These are phyloP conservation scores for Capsaspora owczarzaki DNA, from an alignment of 78 protist genomes.

Conservation along the genomic window DNA sequence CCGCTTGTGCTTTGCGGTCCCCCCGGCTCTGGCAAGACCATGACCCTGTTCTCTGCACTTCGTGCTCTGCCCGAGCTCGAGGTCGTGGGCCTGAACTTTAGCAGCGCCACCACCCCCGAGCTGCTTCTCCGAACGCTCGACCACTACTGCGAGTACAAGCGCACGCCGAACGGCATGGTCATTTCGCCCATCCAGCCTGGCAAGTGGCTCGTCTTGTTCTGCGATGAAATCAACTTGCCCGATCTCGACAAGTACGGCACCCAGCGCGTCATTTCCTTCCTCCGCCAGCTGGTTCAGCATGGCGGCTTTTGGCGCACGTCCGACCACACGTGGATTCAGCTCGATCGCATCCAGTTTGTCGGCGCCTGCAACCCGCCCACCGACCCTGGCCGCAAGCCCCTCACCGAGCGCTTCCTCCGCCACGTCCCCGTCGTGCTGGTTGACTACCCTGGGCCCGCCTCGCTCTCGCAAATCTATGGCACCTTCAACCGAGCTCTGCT, in stretches of 20 bases:
- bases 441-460: constrained; percentile 88
- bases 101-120: constrained; percentile 64
- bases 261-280: constrained; percentile 61
- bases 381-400: constrained; percentile 62
- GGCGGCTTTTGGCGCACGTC: constrained; percentile 77
- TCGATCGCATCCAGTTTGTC: constrained; percentile 32
- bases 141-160: constrained; percentile 70
- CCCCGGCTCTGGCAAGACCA: constrained; percentile 73
- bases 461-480: constrained; percentile 91
- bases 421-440: constrained; percentile 70
- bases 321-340: constrained; percentile 6
- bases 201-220: constrained; percentile 19
- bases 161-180: constrained; percentile 33
- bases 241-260: constrained; percentile 44
- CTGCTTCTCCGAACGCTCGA: constrained; percentile 50
- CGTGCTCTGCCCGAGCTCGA: constrained; percentile 29
- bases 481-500: constrained; percentile 88
- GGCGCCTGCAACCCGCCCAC: constrained; percentile 81
- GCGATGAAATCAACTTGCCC: constrained; percentile 75
- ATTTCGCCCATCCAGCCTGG: constrained; percentile 66
- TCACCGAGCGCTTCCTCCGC: constrained; percentile 49
- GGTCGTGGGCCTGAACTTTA: constrained; percentile 46
- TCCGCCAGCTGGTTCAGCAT: constrained; percentile 66
- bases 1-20: constrained; percentile 52
- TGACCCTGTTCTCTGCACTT: not conserved